A percentile compares a stretch with the other conserved stretches of the same genome.
Evolutionary conservation across 1,139 yeast species (phyloP).

Genomic region (Meyerozyma smithsonii): DNA sequence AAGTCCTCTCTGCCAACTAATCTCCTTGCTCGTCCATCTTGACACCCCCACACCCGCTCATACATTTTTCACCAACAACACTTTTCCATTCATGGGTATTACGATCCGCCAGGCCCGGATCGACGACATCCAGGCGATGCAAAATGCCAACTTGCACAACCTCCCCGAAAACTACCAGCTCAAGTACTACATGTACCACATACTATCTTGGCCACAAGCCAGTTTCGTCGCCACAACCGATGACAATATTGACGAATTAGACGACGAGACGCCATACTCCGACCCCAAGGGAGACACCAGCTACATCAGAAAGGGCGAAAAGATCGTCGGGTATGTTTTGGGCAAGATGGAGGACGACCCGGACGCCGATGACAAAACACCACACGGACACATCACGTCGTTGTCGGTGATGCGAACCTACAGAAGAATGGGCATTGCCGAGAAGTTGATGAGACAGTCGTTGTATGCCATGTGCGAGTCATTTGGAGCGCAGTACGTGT

Average conservation of each 20-base stretch:
- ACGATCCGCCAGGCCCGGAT: conserved; percentile 87
- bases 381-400: conserved; percentile 94
- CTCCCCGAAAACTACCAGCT: conserved; percentile 92
- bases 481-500: conserved; percentile 78
- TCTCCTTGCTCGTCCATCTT: neutral
- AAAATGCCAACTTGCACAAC: conserved; percentile 88
- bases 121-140: conserved; percentile 89
- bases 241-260: conserved; percentile 27
- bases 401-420: conserved; percentile 93
- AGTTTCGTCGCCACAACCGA: conserved; percentile 90
- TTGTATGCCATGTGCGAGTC: conserved; percentile 74
- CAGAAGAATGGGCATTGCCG: conserved; percentile 93
- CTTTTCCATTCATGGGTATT: conserved; percentile 57
- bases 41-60: neutral
- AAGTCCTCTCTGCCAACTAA: too few species aligned
- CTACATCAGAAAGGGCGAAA: conserved; percentile 63
- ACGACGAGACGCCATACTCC: conserved; percentile 25
- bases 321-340: conserved; percentile 88
- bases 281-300: conserved; percentile 52
- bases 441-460: conserved; percentile 86
- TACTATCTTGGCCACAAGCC: conserved; percentile 96
- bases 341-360: conserved; percentile 98
- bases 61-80: neutral
- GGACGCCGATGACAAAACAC: conserved; percentile 63
- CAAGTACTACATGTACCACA: conserved; percentile 91